Evolutionary conservation across 441 rosid species (phyloP), one percentile per base, ranked within the genome.

Genomic region (Brassica hybrid): DNA sequence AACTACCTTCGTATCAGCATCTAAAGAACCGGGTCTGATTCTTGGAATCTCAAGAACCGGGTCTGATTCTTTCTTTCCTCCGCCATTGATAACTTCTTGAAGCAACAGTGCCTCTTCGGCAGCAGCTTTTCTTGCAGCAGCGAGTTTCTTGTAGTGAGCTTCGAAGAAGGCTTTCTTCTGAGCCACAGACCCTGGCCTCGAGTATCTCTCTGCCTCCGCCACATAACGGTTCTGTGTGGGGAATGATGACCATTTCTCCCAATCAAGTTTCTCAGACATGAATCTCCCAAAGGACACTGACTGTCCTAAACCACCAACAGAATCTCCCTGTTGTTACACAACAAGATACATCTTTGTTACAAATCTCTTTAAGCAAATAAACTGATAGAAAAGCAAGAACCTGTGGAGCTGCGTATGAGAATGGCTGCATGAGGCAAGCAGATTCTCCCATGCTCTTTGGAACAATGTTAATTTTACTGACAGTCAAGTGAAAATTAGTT

Each of bases 91-190:
- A 12, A 74, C 77, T 76, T 59, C 67, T 71, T 65, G 72, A 73
- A 71, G 52, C 45, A 87, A 83, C 57, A 85, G 63, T 17, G 90
- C 92, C 18, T 73, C 82, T 66, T 75, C 83, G 0, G 74, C 83
- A 1, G 93, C 93, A 27, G 90, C 90, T 74, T 88, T 90, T 78
- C 84, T 81, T 8, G 90, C 91, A n/a, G 96, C 93, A 14, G 96
- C 93, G 23, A 89, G 84, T 19, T 84, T 65, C 87, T 79, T 90
- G 87, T 86, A 90, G 70, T 90, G 96, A 74, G 91, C 96, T 86
- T 89, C 96, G 64, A 90, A 89, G 86, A 90, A 89, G 41, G 96
- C 93, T 82, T 87, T 90, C 81, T 90, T 90, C 84, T 90, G 90
- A 5, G 96, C 96, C 19, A 90, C 96, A 12, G 93, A 90, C 7